Evolutionary conservation across 2,329 filamentous ascomycete genomes (phyloP), one percentile per base, ranked within the genome.

Genomic region (Diaporthe ilicicola): DNA sequence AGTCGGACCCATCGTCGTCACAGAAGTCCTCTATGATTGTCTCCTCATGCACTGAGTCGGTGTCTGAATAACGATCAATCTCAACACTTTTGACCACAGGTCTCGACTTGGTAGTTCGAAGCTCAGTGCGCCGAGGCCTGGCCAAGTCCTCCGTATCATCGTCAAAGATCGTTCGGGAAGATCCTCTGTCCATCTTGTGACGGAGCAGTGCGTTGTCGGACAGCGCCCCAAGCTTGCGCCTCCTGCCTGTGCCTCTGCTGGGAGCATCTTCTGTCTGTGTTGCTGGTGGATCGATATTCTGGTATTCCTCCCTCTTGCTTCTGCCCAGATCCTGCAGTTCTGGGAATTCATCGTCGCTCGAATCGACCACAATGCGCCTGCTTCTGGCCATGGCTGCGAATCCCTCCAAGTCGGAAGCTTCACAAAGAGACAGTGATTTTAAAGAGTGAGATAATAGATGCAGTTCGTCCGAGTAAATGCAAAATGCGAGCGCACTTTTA

Each of bases 281-380:
- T 37, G 32, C 15, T 22, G 66, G 7, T 13, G 13, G 22, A 19
- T n/a, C 13, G 8, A n/a, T 6, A 42, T 39, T 9, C 29, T 42
- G 61, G 42, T 17, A 24, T 15, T 53, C 34, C 19, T 61, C 39
- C 7, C 15, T 48, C n/a, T 37, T 61, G 42, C 48, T 48, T 27
- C 44, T 32, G 22, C 37, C 50, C 8, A 84, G 71, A 2, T 78
- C 77, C 48, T 80, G 78, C 29, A 84, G 70, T 42, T 82, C 81
- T 1, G 84, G 82, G 32, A 85, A 80, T 42, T 85, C 84, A 51
- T 85, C 83, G 24, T 84, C 82, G 66, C 79, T 81, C 22, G 80
- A 76, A 8, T 81, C 76, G 37, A 75, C 48, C 39, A 74, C 70
- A 69, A 75, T 73, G 37, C 69, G 71, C 19, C 71, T 66, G 51